phyloP scores from a whole-genome alignment of 1,284 basidiomycete genomes.

The Malassezia psittaci region DNA sequence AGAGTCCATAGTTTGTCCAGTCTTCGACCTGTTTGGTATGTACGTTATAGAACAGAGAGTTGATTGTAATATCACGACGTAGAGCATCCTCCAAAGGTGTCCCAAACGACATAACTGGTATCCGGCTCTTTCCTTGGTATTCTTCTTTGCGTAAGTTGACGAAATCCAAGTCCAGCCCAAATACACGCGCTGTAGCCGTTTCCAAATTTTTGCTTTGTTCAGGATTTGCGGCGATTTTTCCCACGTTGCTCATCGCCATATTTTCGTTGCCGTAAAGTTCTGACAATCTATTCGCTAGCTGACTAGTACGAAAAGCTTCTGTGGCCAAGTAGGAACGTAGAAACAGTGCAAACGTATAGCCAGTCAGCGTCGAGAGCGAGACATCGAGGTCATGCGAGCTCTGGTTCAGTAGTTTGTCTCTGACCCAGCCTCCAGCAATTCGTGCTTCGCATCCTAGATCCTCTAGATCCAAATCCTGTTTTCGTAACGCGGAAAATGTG shows the following conservation, averaged over 20 bases:
- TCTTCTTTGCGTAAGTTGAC: constrained; percentile 83
- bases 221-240: constrained; percentile 84
- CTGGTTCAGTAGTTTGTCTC: constrained; percentile 81
- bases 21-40: constrained; percentile 83
- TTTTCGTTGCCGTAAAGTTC: constrained; percentile 12
- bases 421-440: constrained; percentile 82
- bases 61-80: constrained; percentile 87
- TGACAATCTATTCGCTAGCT: constrained; percentile 5
- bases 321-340: constrained; percentile 62
- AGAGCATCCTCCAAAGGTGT: constrained; percentile 85
- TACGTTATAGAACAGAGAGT: constrained; percentile 91
- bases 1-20: constrained; percentile 70
- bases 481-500: constrained; percentile 13
- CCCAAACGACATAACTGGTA: constrained; percentile 77
- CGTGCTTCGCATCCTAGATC: constrained; percentile 25
- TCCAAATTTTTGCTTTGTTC: constrained; percentile 97
- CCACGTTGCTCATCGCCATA: constrained; percentile 47
- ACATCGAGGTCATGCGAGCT: constrained; percentile 89
- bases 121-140: constrained; percentile 77
- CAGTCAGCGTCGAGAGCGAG: constrained; percentile 74
- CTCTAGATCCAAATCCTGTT: neutral
- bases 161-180: constrained; percentile 80
- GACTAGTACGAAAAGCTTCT: constrained; percentile 47
- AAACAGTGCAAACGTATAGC: constrained; percentile 72
- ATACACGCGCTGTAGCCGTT: constrained; percentile 77